A percentile compares a stretch with the other conserved stretches of the same genome.
Conservation (phyloP, 306 rosid genomes). For the Prunus mume region DNA sequence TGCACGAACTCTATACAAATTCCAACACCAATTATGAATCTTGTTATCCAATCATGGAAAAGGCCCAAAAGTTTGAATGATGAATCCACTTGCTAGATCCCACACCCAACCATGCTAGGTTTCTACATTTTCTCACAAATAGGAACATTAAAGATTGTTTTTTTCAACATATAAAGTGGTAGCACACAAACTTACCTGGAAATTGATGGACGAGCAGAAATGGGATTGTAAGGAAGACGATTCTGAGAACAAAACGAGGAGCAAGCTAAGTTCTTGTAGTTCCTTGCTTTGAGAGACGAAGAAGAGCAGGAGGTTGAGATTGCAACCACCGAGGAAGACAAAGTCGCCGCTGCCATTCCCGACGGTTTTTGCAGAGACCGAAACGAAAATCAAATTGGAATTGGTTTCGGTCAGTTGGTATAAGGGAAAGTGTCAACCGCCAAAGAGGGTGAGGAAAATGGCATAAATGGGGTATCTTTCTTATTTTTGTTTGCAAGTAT, state of each 20-base stretch:
- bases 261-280: conserved; percentile 8
- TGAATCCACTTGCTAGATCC: not conserved
- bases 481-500: not conserved
- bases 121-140: not conserved
- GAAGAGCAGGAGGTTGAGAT: conserved; percentile 27
- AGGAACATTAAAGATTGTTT: not conserved
- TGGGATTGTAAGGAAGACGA: conserved; percentile 18
- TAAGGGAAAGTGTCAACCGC: not conserved
- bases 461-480: not conserved
- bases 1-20: conserved; percentile 41
- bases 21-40: conserved; percentile 26
- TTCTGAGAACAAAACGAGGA: not conserved
- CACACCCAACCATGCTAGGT: not conserved
- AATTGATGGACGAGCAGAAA: conserved; percentile 27
- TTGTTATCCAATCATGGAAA: not conserved
- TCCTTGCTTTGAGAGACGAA: conserved; percentile 25
- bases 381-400: not conserved
- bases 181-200: conserved; percentile 35
- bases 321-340: conserved; percentile 33
- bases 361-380: not conserved
- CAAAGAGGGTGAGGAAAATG: not conserved
- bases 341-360: conserved; percentile 36
- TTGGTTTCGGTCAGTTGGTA: not conserved
- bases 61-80: conserved; percentile 2
- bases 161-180: not conserved